phyloP scores from a whole-genome alignment of 768 basidiomycete genomes.

The Macrolepiota albuminosa region DNA sequence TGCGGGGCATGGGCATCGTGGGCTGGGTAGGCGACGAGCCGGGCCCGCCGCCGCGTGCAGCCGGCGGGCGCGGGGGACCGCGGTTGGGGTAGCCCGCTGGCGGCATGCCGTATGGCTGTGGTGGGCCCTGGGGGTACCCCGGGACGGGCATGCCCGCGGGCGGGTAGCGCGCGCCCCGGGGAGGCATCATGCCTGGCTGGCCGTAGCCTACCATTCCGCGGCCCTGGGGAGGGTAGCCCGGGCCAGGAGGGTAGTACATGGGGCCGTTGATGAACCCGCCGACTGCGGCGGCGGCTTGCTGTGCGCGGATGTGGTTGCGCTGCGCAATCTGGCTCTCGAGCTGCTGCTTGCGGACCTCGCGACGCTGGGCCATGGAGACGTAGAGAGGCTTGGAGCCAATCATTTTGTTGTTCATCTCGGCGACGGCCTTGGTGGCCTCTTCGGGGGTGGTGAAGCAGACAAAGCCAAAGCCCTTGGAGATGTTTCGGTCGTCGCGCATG shows the following conservation, averaged over 20 bases:
- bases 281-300: conserved; percentile 87
- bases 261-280: conserved; percentile 80
- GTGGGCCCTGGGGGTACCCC: conserved; percentile 50
- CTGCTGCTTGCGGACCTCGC: conserved; percentile 96
- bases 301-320: conserved; percentile 94
- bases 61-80: conserved; percentile 57
- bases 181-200: conserved; percentile 83
- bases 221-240: conserved; percentile 77
- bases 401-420: conserved; percentile 99
- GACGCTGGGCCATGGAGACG: conserved; percentile 96
- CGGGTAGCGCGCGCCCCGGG: conserved; percentile 43
- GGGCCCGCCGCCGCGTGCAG: conserved; percentile 45
- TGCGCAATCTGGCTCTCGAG: conserved; percentile 98
- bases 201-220: conserved; percentile 77
- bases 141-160: conserved; percentile 5
- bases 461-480: conserved; percentile 96
- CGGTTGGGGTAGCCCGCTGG: conserved; percentile 48
- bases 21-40: conserved; percentile 66
- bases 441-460: conserved; percentile 98
- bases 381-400: conserved; percentile 98
- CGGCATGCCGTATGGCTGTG: conserved; percentile 68
- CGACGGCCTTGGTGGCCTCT: conserved; percentile 98
- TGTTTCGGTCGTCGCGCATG: conserved; percentile 94
- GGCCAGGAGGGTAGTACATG: conserved; percentile 83
- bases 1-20: conserved; percentile 61